phyloP scores from a whole-genome alignment of 2,329 filamentous ascomycete species.

The Ophiostoma perfectum region DNA sequence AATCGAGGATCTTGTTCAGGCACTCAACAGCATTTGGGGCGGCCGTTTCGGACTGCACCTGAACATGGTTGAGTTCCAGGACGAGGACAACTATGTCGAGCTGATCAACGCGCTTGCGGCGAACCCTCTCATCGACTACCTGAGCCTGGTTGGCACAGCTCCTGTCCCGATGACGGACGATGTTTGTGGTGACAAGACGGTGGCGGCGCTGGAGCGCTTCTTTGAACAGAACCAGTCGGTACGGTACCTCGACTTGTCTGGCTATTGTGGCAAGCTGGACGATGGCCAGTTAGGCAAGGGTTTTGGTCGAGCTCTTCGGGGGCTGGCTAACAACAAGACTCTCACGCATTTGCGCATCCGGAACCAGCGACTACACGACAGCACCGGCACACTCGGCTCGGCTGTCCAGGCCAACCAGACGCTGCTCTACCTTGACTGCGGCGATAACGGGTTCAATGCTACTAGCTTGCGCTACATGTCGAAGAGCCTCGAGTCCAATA shows the following conservation, averaged over 20 bases:
- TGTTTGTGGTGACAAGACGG: conserved; percentile 41
- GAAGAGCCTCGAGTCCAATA: conserved; percentile 41
- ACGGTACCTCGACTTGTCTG: conserved; percentile 52
- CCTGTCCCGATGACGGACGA: conserved; percentile 36
- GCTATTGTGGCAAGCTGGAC: conserved; percentile 53
- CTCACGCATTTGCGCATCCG: conserved; percentile 48
- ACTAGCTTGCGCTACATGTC: conserved; percentile 46
- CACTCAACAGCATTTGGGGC: conserved; percentile 41
- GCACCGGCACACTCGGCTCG: conserved; percentile 48
- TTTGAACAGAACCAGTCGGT: conserved; percentile 48
- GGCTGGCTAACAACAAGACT: conserved; percentile 31
- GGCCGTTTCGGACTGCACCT: conserved; percentile 48
- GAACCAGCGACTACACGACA: conserved; percentile 51
- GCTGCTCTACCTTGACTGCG: conserved; percentile 50
- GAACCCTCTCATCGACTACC: conserved; percentile 47
- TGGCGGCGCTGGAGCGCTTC: conserved; percentile 45
- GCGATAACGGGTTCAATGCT: conserved; percentile 51
- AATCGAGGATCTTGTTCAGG: conserved; percentile 46
- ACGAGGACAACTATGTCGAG: conserved; percentile 47
- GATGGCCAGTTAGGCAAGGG: conserved; percentile 51
- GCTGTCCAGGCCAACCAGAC: conserved; percentile 46
- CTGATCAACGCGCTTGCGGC: conserved; percentile 46
- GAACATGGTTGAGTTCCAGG: conserved; percentile 53
- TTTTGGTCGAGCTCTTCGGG: conserved; percentile 44
- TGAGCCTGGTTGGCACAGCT: conserved; percentile 52